Percentiles rank a stretch among this genome's conserved stretches.
Conservation (phyloP, 345 rosid genomes). For the Cardiospermum halicacabum region DNA sequence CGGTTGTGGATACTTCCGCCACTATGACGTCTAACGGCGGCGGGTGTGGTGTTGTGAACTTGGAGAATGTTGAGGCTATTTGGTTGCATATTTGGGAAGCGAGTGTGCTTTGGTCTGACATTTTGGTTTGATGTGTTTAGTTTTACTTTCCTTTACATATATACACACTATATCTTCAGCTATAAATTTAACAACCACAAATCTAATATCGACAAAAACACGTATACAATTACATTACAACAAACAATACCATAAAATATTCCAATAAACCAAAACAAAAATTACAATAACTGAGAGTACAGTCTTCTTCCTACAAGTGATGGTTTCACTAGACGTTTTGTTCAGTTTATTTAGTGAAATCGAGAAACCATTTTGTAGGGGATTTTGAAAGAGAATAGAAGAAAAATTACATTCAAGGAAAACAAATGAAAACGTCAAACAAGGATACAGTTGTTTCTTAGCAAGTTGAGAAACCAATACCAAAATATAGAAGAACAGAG, state of each 20-base stretch:
- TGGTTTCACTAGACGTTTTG: not conserved
- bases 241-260: no score
- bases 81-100: constrained; percentile 60
- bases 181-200: no score
- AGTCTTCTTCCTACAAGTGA: no score
- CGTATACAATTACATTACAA: no score
- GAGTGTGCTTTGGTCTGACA: constrained; percentile 20
- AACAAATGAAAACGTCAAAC: not conserved
- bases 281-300: no score
- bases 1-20: constrained; percentile 39
- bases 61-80: constrained; percentile 61
- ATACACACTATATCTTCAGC: no score
- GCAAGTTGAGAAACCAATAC: not conserved
- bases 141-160: no score
- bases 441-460: not conserved
- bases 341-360: not conserved
- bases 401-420: not conserved
- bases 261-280: no score
- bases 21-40: constrained; percentile 51
- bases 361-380: not conserved
- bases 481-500: constrained; percentile 7
- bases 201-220: no score
- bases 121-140: not conserved
- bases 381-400: not conserved
- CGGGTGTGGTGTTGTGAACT: constrained; percentile 37